Evolutionary conservation across 768 basidiomycete species (phyloP), one percentile per base, ranked within the genome.

Genomic region (Naganishia onofrii): DNA sequence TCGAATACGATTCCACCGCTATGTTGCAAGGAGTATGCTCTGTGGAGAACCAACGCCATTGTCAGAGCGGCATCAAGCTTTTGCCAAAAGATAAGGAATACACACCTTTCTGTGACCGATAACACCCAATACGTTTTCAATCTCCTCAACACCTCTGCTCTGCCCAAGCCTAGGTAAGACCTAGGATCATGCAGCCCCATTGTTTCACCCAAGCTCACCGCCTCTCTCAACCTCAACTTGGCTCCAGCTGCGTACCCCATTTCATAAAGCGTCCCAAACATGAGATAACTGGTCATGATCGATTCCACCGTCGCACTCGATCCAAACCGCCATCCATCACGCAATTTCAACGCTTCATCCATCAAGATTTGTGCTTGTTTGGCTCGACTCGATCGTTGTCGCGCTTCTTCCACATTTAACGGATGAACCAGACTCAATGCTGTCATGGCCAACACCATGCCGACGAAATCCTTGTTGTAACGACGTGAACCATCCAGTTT

Each of bases 261-360:
- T 63, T 75, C 76, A 31, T 75, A 77, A 31, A 77, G 60, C 21
- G 74, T 71, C 9, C 74, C 76, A 67, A 77, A 77, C 69, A 77
- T 69, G 54, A 74, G 56, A 32, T 73, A 77, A 63, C 74, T 74
- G 12, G 76, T 72, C 29, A 72, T 60, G 17, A 70, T 71, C 10
- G 38, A 60, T 51, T 75, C 72, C 31, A 74, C 54, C 15, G 53
- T 71, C 2, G 72, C 38, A 34, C 36, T 51, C 38, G 68, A 70
- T 26, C 73, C 74, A 38, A 68, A 72, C 44, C 74, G 72, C 73
- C 74, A 75, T 15, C 57, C 65, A 21, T 65, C 51, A 15, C 68
- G 29, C 66, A 77, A 55, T 19, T 72, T 36, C 21, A 68, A 72
- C 12, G 67, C 73, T 57, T 77, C 76, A 36, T 75, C 76, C 68